A percentile compares a stretch with the other conserved stretches of the same genome.
Evolutionary conservation across 2,329 filamentous ascomycete genomes (phyloP).

Genomic region (Drechslerella dactyloides): DNA sequence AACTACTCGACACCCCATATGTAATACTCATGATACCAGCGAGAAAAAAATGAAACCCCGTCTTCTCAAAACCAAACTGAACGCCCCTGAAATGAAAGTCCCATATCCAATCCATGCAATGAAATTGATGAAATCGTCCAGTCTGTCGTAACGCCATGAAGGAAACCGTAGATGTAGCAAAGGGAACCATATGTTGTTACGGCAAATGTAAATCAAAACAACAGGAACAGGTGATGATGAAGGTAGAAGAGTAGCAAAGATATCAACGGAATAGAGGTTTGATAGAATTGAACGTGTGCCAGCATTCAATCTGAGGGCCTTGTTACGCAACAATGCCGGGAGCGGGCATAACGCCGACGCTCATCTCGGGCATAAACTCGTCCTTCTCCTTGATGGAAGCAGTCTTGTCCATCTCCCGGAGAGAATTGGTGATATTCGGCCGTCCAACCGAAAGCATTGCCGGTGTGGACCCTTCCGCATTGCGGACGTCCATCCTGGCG

Average conservation of each 20-base stretch:
- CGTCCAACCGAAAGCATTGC: constrained; percentile 44
- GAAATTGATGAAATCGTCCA: constrained; percentile 4
- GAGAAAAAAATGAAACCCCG: background rate
- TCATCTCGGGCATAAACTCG: constrained; percentile 46
- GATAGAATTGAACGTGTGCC: too few relatives aligned
- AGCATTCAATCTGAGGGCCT: background rate
- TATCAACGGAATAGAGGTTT: too few relatives aligned
- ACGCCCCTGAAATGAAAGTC: constrained; percentile 17
- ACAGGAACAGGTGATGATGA: too few relatives aligned
- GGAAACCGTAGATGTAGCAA: background rate
- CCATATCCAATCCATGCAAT: constrained; percentile 10
- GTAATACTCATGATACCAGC: background rate
- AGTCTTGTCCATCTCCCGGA: constrained; percentile 31
- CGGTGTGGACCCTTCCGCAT: constrained; percentile 37
- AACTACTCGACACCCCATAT: background rate
- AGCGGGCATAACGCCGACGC: constrained; percentile 41
- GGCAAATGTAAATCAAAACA: too few relatives aligned
- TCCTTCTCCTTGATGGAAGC: constrained; percentile 47
- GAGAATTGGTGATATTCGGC: constrained; percentile 23
- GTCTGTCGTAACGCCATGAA: constrained; percentile 5
- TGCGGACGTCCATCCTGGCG: constrained; percentile 29
- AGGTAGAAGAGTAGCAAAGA: background rate
- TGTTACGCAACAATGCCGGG: constrained; percentile 31
- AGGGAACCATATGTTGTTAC: background rate
- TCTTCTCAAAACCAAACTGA: background rate